phyloP scores from a whole-genome alignment of 2,329 filamentous ascomycete species.

The Geoglossum cookeanum region DNA sequence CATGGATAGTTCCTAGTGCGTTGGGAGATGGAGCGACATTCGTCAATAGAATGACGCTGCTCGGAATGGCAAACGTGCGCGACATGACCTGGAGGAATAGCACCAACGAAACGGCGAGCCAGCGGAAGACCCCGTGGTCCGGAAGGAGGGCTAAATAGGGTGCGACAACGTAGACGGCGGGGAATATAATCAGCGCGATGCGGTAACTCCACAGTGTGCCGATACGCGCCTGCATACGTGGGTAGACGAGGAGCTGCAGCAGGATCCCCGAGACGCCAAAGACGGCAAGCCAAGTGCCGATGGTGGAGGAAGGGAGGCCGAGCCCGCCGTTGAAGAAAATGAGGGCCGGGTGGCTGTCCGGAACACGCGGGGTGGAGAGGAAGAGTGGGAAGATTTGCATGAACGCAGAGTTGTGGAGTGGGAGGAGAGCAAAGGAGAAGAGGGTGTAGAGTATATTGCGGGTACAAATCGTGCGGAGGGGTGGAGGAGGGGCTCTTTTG shows the following conservation, averaged over 20 bases:
- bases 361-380: constrained; percentile 48
- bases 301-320: constrained; percentile 48
- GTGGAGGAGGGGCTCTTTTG: neutral
- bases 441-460: constrained; percentile 37
- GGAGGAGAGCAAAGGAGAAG: constrained; percentile 46
- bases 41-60: constrained; percentile 39
- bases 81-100: constrained; percentile 51
- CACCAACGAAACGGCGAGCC: constrained; percentile 44
- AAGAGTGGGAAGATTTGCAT: constrained; percentile 61
- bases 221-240: constrained; percentile 42
- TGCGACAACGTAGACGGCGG: constrained; percentile 46
- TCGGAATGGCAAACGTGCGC: constrained; percentile 47
- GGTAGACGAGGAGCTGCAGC: constrained; percentile 54
- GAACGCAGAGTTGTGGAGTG: constrained; percentile 58
- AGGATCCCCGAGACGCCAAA: constrained; percentile 58
- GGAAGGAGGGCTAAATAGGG: constrained; percentile 55
- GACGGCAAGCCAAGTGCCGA: constrained; percentile 62
- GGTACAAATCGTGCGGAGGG: constrained; percentile 30
- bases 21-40: constrained; percentile 37
- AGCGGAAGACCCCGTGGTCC: constrained; percentile 36
- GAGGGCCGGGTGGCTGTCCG: constrained; percentile 17
- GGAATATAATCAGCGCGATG: constrained; percentile 49
- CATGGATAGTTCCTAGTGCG: constrained; percentile 38
- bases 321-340: constrained; percentile 55
- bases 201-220: constrained; percentile 52